Evolutionary conservation across 2,329 filamentous ascomycete genomes (phyloP).

Genomic region (Paracoccidioides lutzii): DNA sequence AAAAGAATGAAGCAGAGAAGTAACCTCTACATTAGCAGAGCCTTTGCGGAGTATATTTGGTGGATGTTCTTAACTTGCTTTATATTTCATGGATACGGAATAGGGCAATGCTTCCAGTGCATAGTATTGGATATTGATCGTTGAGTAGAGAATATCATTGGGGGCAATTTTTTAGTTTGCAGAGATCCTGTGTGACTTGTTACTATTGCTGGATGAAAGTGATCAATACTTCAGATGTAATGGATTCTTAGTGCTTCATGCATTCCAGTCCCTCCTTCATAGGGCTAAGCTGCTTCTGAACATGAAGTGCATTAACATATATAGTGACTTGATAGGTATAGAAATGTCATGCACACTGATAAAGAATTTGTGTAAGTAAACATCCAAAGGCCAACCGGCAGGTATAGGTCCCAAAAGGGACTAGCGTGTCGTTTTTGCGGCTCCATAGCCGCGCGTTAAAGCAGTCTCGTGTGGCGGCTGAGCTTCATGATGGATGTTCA

Average conservation of each 20-base stretch:
- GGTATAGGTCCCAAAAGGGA: not conserved
- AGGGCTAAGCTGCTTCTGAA: no score
- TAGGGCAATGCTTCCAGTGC: not conserved
- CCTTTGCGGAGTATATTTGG: no score
- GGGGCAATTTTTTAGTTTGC: not conserved
- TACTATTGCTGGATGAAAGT: no score
- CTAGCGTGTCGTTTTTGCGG: not conserved
- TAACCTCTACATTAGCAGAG: no score
- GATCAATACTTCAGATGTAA: no score
- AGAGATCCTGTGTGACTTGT: not conserved
- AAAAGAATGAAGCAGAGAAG: not conserved
- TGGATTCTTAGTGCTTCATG: no score
- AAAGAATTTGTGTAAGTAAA: not conserved
- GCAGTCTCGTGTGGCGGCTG: not conserved
- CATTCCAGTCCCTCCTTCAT: no score
- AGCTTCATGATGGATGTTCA: conserved; percentile 4
- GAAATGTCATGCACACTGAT: not conserved
- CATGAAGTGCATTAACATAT: no score
- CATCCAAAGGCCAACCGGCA: no score
- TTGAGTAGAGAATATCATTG: not conserved
- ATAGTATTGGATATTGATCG: not conserved
- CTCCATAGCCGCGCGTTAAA: not conserved
- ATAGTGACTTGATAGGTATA: no score
- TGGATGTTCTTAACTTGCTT: not conserved
- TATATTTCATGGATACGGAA: not conserved